Conservation (phyloP, 768 basidiomycete species). For the Boletus speciosus region DNA sequence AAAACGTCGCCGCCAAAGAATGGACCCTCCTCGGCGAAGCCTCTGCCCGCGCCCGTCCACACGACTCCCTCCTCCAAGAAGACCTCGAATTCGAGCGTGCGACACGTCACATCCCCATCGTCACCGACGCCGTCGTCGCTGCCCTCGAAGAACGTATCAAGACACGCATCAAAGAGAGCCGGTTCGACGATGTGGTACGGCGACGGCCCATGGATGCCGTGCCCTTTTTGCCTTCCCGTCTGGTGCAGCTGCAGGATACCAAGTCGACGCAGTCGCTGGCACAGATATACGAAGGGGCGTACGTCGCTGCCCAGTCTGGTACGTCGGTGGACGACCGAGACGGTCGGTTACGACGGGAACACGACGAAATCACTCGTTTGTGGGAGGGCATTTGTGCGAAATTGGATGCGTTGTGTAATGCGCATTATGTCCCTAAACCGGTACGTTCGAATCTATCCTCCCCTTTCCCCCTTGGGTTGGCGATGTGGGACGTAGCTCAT, state of each 20-base stretch:
- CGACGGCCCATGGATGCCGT: conserved; percentile 69
- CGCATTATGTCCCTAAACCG: conserved; percentile 92
- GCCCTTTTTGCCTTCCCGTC: conserved; percentile 85
- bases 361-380: conserved; percentile 74
- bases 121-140: conserved; percentile 84
- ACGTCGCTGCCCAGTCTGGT: conserved; percentile 59
- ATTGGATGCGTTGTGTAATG: conserved; percentile 90
- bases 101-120: conserved; percentile 79
- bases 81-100: conserved; percentile 94
- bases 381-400: conserved; percentile 89
- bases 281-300: conserved; percentile 95
- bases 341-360: conserved; percentile 83
- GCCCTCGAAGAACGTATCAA: conserved; percentile 90
- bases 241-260: conserved; percentile 85
- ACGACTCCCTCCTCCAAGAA: conserved; percentile 89
- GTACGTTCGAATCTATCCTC: conserved; percentile 41
- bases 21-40: conserved; percentile 96
- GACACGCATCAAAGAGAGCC: conserved; percentile 75
- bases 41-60: conserved; percentile 73
- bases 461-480: background rate
- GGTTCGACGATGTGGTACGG: conserved; percentile 92
- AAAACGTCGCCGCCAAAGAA: conserved; percentile 85
- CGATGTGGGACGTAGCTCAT: background rate
- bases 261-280: conserved; percentile 88
- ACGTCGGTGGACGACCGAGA: conserved; percentile 71